Base-by-base conservation (phyloP, 2,329 filamentous ascomycete species). In the Eutypa lata region DNA sequence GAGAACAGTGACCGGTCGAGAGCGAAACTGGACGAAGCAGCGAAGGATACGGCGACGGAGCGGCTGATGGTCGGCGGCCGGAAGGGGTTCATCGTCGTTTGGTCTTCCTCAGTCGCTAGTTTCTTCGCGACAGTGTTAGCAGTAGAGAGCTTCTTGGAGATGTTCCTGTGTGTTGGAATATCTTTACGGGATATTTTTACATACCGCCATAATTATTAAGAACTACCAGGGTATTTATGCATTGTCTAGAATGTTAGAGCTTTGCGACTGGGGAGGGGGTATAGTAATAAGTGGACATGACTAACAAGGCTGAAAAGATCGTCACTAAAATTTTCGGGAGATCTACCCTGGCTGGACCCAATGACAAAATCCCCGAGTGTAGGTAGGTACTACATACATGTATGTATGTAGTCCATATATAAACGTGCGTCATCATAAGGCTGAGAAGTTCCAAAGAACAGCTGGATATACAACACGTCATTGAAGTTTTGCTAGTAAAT, bases 1-100 rank as follows among this genome's bases (percentile, higher is more conserved):
- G 82, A 78, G 75, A 97, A 97, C 58, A 95, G 86, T 16, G 87
- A 80, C 60, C 90, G 86, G 74, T 99, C 92, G 58, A 99, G 83
- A 48, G 83, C 81, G 45, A 49, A 33, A 18, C 31, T 24, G 24
- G 24, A 55, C 56, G 48, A 60, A 43, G 19, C 51, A 54, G 44
- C 58, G 50, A 49, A 7, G 8, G 31, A n/a, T n/a, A n/a, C 61
- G 66, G 86, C 86, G 76, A 90, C 89, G 54, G 87, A 86, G 8
- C 71, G 69, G 69, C 89, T 88, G 63, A 93, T 87, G 54, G 91
- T 78, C 22, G 92, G 91, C 46, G 91, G 90, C 59, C 87, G 84
- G 70, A 96, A 90, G 48, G 83, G 67, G 57, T 73, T 76, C 81
- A 84, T 84, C 13, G 16, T 45, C 21, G 21, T 21, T 21, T 37